Percentiles rank a stretch among this genome's conserved stretches.
Evolutionary conservation across 2,329 filamentous ascomycete species (phyloP).

Genomic region (Calonectria hawksworthii): DNA sequence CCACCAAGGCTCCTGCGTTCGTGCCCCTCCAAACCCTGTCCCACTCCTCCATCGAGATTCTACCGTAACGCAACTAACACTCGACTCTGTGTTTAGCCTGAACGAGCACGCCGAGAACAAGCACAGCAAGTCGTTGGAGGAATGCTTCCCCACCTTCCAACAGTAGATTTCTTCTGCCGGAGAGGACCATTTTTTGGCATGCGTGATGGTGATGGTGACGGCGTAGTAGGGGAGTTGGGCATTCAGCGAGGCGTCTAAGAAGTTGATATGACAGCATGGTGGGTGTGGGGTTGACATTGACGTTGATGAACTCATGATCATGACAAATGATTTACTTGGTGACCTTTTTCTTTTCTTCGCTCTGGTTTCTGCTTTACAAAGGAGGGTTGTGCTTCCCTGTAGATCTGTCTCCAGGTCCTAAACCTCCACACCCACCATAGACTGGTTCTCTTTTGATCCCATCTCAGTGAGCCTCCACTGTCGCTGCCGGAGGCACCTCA

Average conservation of each 20-base stretch:
- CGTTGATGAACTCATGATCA: constrained; percentile 23
- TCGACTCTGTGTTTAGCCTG: constrained; percentile 60
- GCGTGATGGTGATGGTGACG: constrained; percentile 14
- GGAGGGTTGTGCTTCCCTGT: not conserved
- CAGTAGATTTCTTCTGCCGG: constrained; percentile 28
- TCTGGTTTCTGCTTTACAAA: constrained; percentile 20
- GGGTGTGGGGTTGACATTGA: constrained; percentile 6
- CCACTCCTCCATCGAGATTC: not conserved
- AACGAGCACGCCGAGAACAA: constrained; percentile 81
- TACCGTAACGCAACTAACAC: constrained; percentile 28
- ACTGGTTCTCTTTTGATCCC: constrained; percentile 19
- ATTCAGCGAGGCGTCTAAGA: constrained; percentile 27
- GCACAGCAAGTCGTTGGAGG: constrained; percentile 78
- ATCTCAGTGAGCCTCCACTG: constrained; percentile 50
- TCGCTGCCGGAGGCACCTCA: constrained; percentile 38
- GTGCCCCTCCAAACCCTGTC: constrained; percentile 45
- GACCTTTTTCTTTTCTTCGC: constrained; percentile 19
- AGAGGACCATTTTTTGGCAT: not conserved
- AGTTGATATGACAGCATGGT: constrained; percentile 7
- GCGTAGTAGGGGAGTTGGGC: constrained; percentile 24
- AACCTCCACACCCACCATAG: constrained; percentile 24
- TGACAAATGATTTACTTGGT: constrained; percentile 25
- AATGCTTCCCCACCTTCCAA: constrained; percentile 75
- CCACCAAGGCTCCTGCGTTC: constrained; percentile 79
- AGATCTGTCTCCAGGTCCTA: constrained; percentile 23